phyloP scores from a whole-genome alignment of 257 asterid species.

The Nicotiana benthamiana region DNA sequence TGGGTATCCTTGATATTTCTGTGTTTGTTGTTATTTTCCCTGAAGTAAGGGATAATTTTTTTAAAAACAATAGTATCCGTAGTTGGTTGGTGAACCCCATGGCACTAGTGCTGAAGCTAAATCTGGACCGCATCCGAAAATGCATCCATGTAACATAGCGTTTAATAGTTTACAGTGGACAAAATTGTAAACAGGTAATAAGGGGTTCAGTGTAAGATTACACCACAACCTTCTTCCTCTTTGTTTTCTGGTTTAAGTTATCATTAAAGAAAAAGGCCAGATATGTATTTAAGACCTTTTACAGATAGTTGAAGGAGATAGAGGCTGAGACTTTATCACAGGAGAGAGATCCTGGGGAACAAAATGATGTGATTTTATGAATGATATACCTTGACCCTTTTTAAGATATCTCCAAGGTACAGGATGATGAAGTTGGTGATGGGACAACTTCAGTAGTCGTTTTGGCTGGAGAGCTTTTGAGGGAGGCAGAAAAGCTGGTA shows the following conservation, averaged over 20 bases:
- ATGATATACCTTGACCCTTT: slow-evolving; percentile 25
- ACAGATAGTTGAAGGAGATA: not conserved
- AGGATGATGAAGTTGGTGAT: slow-evolving; percentile 99
- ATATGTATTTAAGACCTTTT: not conserved
- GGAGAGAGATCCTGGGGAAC: not conserved
- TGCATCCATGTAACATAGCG: not conserved
- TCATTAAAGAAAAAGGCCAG: not conserved
- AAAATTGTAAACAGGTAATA: not conserved
- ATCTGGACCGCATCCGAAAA: too few relatives aligned
- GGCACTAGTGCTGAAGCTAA: too few relatives aligned
- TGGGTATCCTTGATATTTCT: slow-evolving; percentile 61
- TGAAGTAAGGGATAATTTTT: not conserved
- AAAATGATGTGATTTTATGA: not conserved
- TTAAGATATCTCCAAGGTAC: slow-evolving; percentile 91
- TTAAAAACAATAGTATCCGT: too few relatives aligned
- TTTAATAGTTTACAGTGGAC: not conserved
- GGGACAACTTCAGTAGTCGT: slow-evolving; percentile 98
- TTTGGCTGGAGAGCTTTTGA: slow-evolving; percentile 93
- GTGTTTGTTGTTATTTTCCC: not conserved
- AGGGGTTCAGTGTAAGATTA: not conserved
- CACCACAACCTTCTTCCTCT: not conserved
- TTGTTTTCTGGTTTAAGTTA: not conserved
- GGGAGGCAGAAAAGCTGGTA: slow-evolving; percentile 96
- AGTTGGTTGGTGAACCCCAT: too few relatives aligned
- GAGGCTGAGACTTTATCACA: not conserved